These are phyloP conservation scores for Quercus alba DNA, from an alignment of 306 rosid genomes.

Conservation along the genomic window DNA sequence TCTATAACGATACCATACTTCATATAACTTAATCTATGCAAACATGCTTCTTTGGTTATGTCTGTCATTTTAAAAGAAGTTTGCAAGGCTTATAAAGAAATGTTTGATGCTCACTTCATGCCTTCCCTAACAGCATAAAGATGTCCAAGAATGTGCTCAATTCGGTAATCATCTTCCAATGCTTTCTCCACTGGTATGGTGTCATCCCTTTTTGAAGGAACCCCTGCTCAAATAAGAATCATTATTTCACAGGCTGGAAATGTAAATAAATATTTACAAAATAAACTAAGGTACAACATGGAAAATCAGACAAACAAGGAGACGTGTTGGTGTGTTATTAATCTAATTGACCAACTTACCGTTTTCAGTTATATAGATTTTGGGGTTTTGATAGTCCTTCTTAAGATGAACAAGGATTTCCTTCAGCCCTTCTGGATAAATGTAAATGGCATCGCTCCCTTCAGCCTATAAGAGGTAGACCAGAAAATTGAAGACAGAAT, in stretches of 20 bases:
- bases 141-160: slow-evolving; percentile 15
- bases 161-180: slow-evolving; percentile 10
- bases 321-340: neutral
- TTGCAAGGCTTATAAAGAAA: neutral
- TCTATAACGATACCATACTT: no score
- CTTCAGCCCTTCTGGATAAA: slow-evolving; percentile 21
- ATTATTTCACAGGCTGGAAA: neutral
- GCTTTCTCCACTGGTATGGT: neutral
- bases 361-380: slow-evolving; percentile 20
- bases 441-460: slow-evolving; percentile 10
- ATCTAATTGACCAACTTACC: slow-evolving; percentile 1
- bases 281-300: no score
- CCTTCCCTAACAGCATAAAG: neutral
- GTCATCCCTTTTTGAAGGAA: neutral
- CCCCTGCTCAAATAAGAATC: neutral
- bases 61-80: neutral
- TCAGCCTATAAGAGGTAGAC: slow-evolving; percentile 1
- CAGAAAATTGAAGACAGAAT: neutral
- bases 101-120: slow-evolving; percentile 1
- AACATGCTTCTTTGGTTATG: no score
- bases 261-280: no score
- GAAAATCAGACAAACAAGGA: neutral
- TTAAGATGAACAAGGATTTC: slow-evolving; percentile 20
- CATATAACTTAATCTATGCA: no score
- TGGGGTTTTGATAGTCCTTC: slow-evolving; percentile 3